phyloP scores from a whole-genome alignment of 208 protist species.

The Trypanosoma conorhini region DNA sequence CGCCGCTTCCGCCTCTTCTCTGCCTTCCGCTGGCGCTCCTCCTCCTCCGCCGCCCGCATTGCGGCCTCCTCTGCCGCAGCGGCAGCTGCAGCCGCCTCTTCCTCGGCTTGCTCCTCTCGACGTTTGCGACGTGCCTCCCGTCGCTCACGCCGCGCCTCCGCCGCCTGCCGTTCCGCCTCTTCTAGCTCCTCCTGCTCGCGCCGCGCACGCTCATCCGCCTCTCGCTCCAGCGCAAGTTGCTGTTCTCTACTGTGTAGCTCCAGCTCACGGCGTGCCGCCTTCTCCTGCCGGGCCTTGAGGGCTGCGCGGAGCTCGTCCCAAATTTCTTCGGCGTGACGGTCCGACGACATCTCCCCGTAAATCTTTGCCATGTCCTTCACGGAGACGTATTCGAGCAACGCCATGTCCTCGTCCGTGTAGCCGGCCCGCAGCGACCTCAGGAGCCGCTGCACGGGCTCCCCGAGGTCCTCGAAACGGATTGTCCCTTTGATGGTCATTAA shows the following conservation, averaged over 20 bases:
- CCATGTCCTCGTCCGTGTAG: slow-evolving; percentile 76
- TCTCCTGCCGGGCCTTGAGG: slow-evolving; percentile 51
- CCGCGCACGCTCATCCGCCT: slow-evolving; percentile 36
- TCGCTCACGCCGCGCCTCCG: slow-evolving; percentile 38
- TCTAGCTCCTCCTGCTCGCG: slow-evolving; percentile 43
- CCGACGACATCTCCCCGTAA: slow-evolving; percentile 67
- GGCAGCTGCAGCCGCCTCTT: slow-evolving; percentile 25
- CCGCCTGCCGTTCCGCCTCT: slow-evolving; percentile 35
- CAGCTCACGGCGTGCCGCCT: slow-evolving; percentile 37
- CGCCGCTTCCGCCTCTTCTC: slow-evolving; percentile 45
- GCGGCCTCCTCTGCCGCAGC: slow-evolving; percentile 33
- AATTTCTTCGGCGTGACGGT: slow-evolving; percentile 70
- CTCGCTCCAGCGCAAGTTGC: slow-evolving; percentile 15
- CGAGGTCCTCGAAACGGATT: slow-evolving; percentile 86
- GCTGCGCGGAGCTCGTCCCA: slow-evolving; percentile 66
- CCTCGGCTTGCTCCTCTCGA: slow-evolving; percentile 35
- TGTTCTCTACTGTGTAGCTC: slow-evolving; percentile 46
- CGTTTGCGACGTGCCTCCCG: slow-evolving; percentile 40
- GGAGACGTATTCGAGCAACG: slow-evolving; percentile 74
- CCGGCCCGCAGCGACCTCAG: slow-evolving; percentile 64
- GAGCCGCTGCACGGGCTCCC: slow-evolving; percentile 80
- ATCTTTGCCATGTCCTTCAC: slow-evolving; percentile 90
- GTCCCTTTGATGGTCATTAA: slow-evolving; percentile 31
- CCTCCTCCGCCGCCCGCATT: slow-evolving; percentile 37
- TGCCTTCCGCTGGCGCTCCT: neutral